Evolutionary conservation across 2,329 filamentous ascomycete species (phyloP).

Genomic region (Fusarium scirpi): DNA sequence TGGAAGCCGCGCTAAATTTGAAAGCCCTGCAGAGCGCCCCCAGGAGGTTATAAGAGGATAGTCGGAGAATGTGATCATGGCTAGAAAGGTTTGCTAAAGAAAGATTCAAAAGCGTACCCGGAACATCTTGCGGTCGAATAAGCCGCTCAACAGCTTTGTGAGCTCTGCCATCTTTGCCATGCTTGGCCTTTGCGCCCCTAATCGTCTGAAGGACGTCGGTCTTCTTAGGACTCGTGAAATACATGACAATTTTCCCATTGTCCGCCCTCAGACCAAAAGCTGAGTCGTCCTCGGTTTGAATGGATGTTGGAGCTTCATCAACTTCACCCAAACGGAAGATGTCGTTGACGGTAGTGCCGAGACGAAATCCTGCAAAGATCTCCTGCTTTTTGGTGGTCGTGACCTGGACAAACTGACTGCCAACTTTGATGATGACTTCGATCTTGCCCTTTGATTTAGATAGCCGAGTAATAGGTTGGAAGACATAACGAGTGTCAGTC

Average conservation of each 20-base stretch:
- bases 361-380: constrained; percentile 70
- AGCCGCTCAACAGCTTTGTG: constrained; percentile 73
- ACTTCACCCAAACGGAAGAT: constrained; percentile 76
- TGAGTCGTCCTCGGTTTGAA: constrained; percentile 74
- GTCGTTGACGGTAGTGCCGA: constrained; percentile 75
- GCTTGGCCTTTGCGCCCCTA: constrained; percentile 71
- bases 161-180: constrained; percentile 71
- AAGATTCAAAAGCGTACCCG: constrained; percentile 75
- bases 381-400: constrained; percentile 77
- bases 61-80: constrained; percentile 67
- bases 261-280: constrained; percentile 76
- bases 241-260: constrained; percentile 78
- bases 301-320: constrained; percentile 73
- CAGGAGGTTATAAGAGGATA: constrained; percentile 75
- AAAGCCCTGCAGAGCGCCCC: constrained; percentile 76
- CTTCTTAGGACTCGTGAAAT: constrained; percentile 75
- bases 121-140: constrained; percentile 77
- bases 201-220: constrained; percentile 73
- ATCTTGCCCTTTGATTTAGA: constrained; percentile 79
- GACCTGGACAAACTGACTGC: constrained; percentile 76
- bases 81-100: constrained; percentile 75
- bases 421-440: constrained; percentile 76
- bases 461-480: constrained; percentile 72
- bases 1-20: constrained; percentile 72
- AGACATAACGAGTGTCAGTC: constrained; percentile 73